A percentile compares a stretch with the other conserved stretches of the same genome.
phyloP scores from a whole-genome alignment of 2,329 filamentous ascomycete species.

The Aschersonia sp. region DNA sequence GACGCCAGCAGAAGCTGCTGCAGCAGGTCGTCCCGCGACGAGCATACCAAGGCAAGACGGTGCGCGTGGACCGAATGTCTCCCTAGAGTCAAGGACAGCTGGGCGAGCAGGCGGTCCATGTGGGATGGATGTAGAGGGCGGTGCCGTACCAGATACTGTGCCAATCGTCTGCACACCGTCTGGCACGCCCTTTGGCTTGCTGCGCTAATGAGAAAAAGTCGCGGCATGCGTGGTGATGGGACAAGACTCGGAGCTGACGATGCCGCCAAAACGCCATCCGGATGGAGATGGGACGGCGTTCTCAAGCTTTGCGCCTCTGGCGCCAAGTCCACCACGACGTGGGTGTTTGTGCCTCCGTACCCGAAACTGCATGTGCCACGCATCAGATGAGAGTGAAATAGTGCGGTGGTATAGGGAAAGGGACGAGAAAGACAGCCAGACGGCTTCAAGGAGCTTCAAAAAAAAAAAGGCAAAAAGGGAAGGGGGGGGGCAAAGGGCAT shows the following conservation, averaged over 20 bases:
- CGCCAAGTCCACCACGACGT: background rate
- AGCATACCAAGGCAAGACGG: background rate
- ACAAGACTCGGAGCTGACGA: background rate
- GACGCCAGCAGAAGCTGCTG: background rate
- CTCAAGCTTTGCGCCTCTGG: background rate
- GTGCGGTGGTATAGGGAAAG: too few species aligned
- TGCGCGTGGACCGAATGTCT: background rate
- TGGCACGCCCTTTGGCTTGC: background rate
- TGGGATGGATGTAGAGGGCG: background rate
- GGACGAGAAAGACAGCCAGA: too few species aligned
- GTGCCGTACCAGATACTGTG: background rate
- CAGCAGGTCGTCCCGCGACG: background rate
- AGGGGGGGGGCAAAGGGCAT: background rate
- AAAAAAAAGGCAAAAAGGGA: background rate
- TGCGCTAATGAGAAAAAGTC: background rate
- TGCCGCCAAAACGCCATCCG: too few species aligned
- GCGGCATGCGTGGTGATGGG: background rate
- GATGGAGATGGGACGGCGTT: too few species aligned
- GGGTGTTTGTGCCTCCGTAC: background rate
- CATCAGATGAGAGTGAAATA: too few species aligned
- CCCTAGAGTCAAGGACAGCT: background rate
- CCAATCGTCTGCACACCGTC: background rate
- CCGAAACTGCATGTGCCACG: background rate
- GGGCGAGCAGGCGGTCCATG: background rate
- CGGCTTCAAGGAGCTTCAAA: too few species aligned